Evolutionary conservation across 352 stramenopile species (phyloP), one percentile per base, ranked within the genome.

Genomic region (Phytopythium sindhum): DNA sequence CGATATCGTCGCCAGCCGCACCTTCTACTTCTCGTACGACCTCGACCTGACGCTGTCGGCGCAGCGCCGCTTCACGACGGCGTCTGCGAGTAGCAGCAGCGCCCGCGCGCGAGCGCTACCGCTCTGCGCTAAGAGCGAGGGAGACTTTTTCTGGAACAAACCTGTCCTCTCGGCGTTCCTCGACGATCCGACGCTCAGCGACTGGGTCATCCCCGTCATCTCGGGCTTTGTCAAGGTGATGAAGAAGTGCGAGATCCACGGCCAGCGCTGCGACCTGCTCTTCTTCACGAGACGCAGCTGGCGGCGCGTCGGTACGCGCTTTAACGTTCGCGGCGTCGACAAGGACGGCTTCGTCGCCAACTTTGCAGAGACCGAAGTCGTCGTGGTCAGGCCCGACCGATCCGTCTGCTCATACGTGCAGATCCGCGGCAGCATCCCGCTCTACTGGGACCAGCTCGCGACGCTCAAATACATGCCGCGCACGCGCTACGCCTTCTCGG

Each of bases 281-380:
- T 81, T 93, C 67, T 88, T 95, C 65, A 88, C 81, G 48, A 74
- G 82, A 0, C 73, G 88, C 54, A 86, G 81, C 61, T 85, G 72
- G 60, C 88, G 88, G 52, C 88, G 94, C 65, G 78, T 97, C 42
- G 72, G 96, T 48, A 86, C 96, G 66, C 86, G 96, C 44, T 98
- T 98, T 74, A 98, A 95, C 60, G 81, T 90, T 63, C 84, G 96
- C 50, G 96, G 96, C 58, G 80, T 95, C 19, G 93, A 98, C 81
- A 88, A 82, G 42, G 76, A 90, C 42, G 94, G 93, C 39, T 76
- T 80, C 48, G 90, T 95, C 11, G 94, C 96, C 37, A 98, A 98
- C 74, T 98, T 97, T 76, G 91, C 88, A 23, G 96, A 98, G 82
- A 98, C 91, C 7, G 96, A 98, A 73, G 93, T 98, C 80, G 78